Base-by-base conservation (phyloP, 305 asterid species). In the Fraxinus velutina region DNA sequence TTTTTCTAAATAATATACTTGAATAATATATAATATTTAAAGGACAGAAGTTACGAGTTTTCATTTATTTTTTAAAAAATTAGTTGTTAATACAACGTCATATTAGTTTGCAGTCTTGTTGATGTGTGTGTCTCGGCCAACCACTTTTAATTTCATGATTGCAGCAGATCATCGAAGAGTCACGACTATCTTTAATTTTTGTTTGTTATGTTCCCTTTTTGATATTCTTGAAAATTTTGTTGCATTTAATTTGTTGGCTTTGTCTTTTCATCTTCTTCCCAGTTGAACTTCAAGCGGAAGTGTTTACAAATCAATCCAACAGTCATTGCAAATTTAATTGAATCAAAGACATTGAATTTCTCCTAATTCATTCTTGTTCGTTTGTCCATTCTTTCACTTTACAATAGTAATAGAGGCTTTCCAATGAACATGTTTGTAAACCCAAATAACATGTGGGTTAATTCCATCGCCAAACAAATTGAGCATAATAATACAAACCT, bases 401-500 rank as follows among this genome's bases (percentile, higher is more conserved):
- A 52, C 24, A n/a, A 5, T n/a, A n/a, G 64, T 1, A 52, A 50
- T 50, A 52, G 64, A 52, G 64, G 22, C 64, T 52, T 17, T 57
- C 13, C 68, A 2, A 62, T 24, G 4, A 50, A 76, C 22, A 2
- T n/a, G 47, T 66, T 73, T 73, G 15, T 78, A 44, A 62, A n/a
- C 78, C 78, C 21, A 12, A 74, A 78, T 17, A 66, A 73, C 19
- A 7, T 36, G 70, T 13, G 33, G 44, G 19, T 71, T 60, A 90
- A 27, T 80, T 86, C 94, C 90, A 89, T 0, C 73, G 79, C 44
- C 60, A 86, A 80, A 68, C 50, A 85, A 83, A 84, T 60, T 87
- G 87, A 78, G 81, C 84, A 80, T 83, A 82, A 75, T 88, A 89
- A 80, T 84, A 88, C 76, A 89, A 47, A 36, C 89, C 87, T 29